Evolutionary conservation across 345 rosid species (phyloP), one percentile per base, ranked within the genome.

Genomic region (Populus simonii): DNA sequence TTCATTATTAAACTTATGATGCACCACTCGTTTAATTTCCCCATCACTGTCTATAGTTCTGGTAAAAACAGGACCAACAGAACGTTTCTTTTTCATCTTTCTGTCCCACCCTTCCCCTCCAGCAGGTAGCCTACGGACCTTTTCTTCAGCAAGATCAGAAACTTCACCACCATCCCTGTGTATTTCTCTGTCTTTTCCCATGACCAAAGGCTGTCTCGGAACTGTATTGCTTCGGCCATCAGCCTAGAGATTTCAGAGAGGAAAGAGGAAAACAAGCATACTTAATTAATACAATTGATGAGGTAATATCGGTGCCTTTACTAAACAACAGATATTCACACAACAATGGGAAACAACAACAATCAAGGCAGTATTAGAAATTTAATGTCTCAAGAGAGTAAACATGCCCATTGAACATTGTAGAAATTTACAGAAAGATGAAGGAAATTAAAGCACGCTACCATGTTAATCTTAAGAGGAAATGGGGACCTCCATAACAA

Each of bases 31-130:
- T 82, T 84, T 86, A 45, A 62, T 45, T 36, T 89, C 90, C 72
- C 87, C 86, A 65, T 88, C 91, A 75, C 66, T 72, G 72, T 85
- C 85, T 68, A 85, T 43, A 59, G 87, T 74, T 82, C 92, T 81
- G 76, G 81, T 68, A 66, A 81, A 83, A 69, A 82, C 85, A 55
- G 75, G 73, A 62, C 91, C 88, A 8, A 83, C 81, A 27, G 93
- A 85, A 51, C 89, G 89, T 79, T 78, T 89, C 84, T 83, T 84
- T 84, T 84, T 88, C 84, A 84, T 85, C 83, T 83, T 89, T 76
- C 79, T 86, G 38, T 88, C 91, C 93, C 93, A 89, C 36, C 90
- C 87, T 76, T 89, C 92, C 67, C 89, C 89, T 74, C 88, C 89
- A 74, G 85, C 83, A 76, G 91, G 85, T 80, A 89, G 70, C 80